phyloP scores from a whole-genome alignment of 2,329 filamentous ascomycete species.

The Venturia oleaginea region DNA sequence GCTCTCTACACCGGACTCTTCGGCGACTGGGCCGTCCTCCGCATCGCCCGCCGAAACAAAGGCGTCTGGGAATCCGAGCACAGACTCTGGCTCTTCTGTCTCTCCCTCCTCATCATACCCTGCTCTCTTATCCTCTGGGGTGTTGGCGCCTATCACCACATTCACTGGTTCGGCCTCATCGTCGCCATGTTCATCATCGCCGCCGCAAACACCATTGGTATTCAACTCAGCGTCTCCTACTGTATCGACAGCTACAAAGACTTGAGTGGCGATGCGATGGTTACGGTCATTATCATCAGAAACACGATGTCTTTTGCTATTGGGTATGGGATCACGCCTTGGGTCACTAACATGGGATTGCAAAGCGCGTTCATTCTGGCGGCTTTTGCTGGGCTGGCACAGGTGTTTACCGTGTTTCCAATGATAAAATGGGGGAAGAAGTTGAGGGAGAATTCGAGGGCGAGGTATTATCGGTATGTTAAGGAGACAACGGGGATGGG shows the following conservation, averaged over 20 bases:
- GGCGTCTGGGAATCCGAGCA: slow-evolving; percentile 34
- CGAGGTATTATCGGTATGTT: slow-evolving; percentile 32
- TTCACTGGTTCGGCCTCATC: background rate
- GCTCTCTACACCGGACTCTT: slow-evolving; percentile 29
- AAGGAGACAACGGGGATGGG: slow-evolving; percentile 22
- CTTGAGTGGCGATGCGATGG: slow-evolving; percentile 40
- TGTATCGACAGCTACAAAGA: slow-evolving; percentile 42
- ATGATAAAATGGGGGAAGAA: slow-evolving; percentile 43
- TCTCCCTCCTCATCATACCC: slow-evolving; percentile 34
- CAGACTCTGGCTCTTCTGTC: slow-evolving; percentile 31
- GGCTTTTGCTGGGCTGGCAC: slow-evolving; percentile 34
- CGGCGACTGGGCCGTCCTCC: slow-evolving; percentile 26
- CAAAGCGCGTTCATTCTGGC: slow-evolving; percentile 36
- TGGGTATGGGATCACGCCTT: slow-evolving; percentile 42
- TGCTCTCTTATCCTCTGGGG: slow-evolving; percentile 29
- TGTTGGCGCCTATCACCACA: slow-evolving; percentile 5
- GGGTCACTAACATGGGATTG: slow-evolving; percentile 34
- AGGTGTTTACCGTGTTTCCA: slow-evolving; percentile 30
- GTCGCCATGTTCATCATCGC: slow-evolving; percentile 24
- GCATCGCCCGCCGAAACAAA: slow-evolving; percentile 28
- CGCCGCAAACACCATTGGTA: slow-evolving; percentile 34
- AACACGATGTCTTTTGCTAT: slow-evolving; percentile 44
- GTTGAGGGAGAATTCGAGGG: slow-evolving; percentile 31
- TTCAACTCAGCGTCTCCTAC: slow-evolving; percentile 37
- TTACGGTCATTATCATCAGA: slow-evolving; percentile 40